Base-by-base conservation (phyloP, 805 yeast genomes). In the Lipomyces sp. region DNA sequence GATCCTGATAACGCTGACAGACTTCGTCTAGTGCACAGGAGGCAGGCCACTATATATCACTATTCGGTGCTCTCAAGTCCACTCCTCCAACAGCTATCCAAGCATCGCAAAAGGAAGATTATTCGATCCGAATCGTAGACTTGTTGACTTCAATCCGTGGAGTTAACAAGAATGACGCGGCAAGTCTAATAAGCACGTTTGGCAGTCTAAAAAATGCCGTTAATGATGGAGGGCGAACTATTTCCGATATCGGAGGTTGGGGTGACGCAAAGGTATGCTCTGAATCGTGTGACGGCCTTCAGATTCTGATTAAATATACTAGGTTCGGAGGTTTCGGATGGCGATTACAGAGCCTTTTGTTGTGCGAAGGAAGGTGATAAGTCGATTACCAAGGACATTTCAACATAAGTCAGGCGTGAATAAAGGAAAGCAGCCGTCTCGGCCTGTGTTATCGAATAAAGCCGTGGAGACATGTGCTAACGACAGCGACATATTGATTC, bases 131-230 rank as follows among this genome's bases (percentile, higher is more conserved):
- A 62, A 69, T 80, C 42, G 71, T 64, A 8, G 78, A 76, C 13
- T 77, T 72, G 6, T 64, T 79, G 53, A 75, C 80, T 18, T 62
- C 75, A 18, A 70, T 79, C 11, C 77, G 79, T 7, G 76, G 81
- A 5, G 77, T 80, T 39, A 80, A 80, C 72, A 76, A 75, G 69
- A 75, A 76, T 53, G 81, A 80, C 65, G 79, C 76, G 2, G 65
- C 75, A 8, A 74, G 74, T 24, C 69, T 80, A 32, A 65, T 77
- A 2, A 59, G 73, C 8, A 73, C 72, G 42, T 80, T 72, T 68
- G 80, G 80, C 6, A 72, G 75, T 13, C 60, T 78, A 53, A 60
- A 71, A 15, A 70, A 72, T 29, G 78, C 77, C 10, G 69, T 77
- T n/a, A 34, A 56, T 6, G 75, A 76, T 57, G 70, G 73, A 24